phyloP scores from a whole-genome alignment of 2,329 filamentous ascomycete genomes.

The Fusarium piperis region DNA sequence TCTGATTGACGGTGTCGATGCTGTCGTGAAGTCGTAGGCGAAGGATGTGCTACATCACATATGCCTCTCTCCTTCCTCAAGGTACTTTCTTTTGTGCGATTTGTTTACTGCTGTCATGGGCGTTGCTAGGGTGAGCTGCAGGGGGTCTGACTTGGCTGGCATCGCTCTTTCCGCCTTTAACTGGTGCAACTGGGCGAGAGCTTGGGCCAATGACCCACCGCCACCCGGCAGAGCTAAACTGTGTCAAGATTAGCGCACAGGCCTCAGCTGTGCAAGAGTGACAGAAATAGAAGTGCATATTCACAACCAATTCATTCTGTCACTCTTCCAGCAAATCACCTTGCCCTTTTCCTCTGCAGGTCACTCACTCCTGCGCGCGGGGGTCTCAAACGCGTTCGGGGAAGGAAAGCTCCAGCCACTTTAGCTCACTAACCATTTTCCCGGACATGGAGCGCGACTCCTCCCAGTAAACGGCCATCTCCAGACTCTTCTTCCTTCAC shows the following conservation, averaged over 20 bases:
- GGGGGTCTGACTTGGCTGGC: conserved; percentile 29
- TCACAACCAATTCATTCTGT: conserved; percentile 15
- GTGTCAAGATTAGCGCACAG: background rate
- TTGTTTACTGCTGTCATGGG: conserved; percentile 49
- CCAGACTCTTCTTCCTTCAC: conserved; percentile 18
- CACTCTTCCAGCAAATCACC: background rate
- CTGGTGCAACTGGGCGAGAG: conserved; percentile 18
- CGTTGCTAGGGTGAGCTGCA: conserved; percentile 49
- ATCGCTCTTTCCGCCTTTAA: conserved; percentile 14
- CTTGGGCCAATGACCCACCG: conserved; percentile 31
- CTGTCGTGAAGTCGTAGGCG: conserved; percentile 53
- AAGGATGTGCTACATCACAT: conserved; percentile 52
- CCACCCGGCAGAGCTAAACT: background rate
- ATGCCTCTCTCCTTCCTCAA: background rate
- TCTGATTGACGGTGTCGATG: conserved; percentile 52
- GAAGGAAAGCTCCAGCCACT: conserved; percentile 27
- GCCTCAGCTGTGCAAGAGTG: background rate
- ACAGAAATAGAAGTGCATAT: conserved; percentile 16
- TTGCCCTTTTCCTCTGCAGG: background rate
- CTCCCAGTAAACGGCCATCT: background rate
- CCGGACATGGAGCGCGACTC: conserved; percentile 8
- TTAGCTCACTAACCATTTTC: conserved; percentile 13
- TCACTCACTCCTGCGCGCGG: conserved; percentile 2
- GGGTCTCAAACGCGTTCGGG: conserved; percentile 7
- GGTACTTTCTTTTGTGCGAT: conserved; percentile 10